A percentile compares a stretch with the other conserved stretches of the same genome.
Conservation (phyloP, 495 filamentous ascomycete genomes). For the Talaromyces borbonicus region DNA sequence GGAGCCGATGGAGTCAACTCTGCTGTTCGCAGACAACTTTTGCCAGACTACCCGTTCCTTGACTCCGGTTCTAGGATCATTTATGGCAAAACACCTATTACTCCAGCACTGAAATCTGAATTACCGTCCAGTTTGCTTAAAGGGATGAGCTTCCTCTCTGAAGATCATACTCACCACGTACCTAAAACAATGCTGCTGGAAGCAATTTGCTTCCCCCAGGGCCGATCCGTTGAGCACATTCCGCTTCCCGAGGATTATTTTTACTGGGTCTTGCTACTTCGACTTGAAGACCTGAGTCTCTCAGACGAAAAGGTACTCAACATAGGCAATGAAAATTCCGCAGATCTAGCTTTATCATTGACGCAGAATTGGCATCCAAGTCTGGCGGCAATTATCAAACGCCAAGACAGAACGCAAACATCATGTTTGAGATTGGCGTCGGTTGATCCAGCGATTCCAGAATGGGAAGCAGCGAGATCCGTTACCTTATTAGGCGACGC, state of each 20-base stretch:
- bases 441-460: slow-evolving; percentile 24
- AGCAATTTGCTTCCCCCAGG: slow-evolving; percentile 22
- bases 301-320: slow-evolving; percentile 15
- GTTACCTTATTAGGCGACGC: slow-evolving; percentile 56
- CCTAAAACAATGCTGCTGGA: slow-evolving; percentile 27
- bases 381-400: slow-evolving; percentile 24
- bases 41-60: slow-evolving; percentile 28
- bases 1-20: slow-evolving; percentile 38
- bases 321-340: slow-evolving; percentile 13
- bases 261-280: slow-evolving; percentile 28
- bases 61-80: slow-evolving; percentile 35
- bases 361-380: slow-evolving; percentile 21
- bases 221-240: slow-evolving; percentile 6
- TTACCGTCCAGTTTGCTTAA: slow-evolving; percentile 15
- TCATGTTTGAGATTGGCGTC: slow-evolving; percentile 28
- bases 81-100: slow-evolving; percentile 32
- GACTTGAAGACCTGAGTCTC: slow-evolving; percentile 12
- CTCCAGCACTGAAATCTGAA: slow-evolving; percentile 16
- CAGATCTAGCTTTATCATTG: slow-evolving; percentile 13
- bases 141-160: slow-evolving; percentile 21
- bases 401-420: slow-evolving; percentile 21
- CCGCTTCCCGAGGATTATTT: slow-evolving; percentile 24
- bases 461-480: slow-evolving; percentile 24
- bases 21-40: slow-evolving; percentile 27
- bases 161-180: slow-evolving; percentile 13